Base-by-base conservation (phyloP, 2,329 filamentous ascomycete genomes). In the Colletotrichum endophyticum region DNA sequence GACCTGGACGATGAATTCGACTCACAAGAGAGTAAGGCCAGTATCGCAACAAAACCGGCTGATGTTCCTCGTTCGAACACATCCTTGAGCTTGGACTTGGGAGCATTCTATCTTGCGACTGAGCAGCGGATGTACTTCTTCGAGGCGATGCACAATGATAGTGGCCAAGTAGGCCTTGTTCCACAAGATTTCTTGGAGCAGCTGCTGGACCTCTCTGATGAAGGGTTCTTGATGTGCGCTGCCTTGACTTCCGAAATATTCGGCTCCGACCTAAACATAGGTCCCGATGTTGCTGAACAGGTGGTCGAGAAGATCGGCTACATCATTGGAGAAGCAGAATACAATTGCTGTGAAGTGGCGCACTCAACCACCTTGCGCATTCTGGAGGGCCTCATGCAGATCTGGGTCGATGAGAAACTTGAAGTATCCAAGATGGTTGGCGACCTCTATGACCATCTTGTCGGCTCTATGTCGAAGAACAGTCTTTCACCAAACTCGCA, bases 391-490 rank as follows among this genome's bases (percentile, higher is more conserved):
- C 89, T 95, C 68, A 90, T 92, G 53, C 84, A 86, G 15, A 86
- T 91, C 53, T 97, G 95, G 95, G 85, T 89, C 3, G 88, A 91
- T 27, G 88, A 90, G 56, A 86, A 88, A 27, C 89, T 90, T 39
- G 87, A 92, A 1, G 86, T 98, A 4, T 89, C 89, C n/a, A 90
- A 91, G 5, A 88, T 91, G 56, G 95, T 94, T 5, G 90, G 92
- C 25, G 94, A 98, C 76, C 86, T 98, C 25, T 99, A 99, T 83
- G 86, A 91, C 61, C 95, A 95, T 87, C 94, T 97, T 78, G 90
- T 96, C 63, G 89, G 89, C 22, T 91, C 93, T 34, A 85, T 98
- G 30, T 89, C 91, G 8, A 93, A 91, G 61, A 92, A 93, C 61
- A 89, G 94, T 49, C 89, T 95, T 64, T 98, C 96, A 1, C 86